Conservation (phyloP, 78 protist species). For the Cavenderia fasciculata region DNA sequence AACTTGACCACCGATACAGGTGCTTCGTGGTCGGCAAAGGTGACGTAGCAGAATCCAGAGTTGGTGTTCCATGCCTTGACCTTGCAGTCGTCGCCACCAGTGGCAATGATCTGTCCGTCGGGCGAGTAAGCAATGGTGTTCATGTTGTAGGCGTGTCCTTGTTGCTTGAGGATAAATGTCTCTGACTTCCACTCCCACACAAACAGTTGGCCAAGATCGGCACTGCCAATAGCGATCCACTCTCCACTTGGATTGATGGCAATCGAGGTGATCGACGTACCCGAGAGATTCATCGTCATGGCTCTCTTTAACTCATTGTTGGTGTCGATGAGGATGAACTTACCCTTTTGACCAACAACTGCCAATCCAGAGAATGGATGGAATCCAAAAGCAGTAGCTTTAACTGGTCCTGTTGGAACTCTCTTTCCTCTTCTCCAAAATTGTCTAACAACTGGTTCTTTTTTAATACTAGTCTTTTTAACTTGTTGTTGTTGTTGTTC, state of each 20-base stretch:
- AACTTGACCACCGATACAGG: conserved; percentile 83
- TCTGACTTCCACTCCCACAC: conserved; percentile 98
- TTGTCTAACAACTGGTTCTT: too few species aligned
- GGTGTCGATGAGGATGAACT: too few species aligned
- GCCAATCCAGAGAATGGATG: too few species aligned
- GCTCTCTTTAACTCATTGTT: too few species aligned
- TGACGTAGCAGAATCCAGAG: conserved; percentile 92
- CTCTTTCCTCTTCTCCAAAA: too few species aligned
- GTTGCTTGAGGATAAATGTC: conserved; percentile 84
- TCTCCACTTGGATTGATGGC: conserved; percentile 91
- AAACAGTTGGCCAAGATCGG: conserved; percentile 89
- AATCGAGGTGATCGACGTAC: conserved; percentile 31
- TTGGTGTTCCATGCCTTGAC: conserved; percentile 92
- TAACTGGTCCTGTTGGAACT: too few species aligned
- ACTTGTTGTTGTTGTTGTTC: too few species aligned
- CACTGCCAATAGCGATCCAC: conserved; percentile 95
- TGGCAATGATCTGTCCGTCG: conserved; percentile 89
- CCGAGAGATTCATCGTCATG: conserved; percentile 81
- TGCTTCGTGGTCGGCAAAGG: conserved; percentile 94
- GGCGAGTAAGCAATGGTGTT: conserved; percentile 86
- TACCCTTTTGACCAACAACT: too few species aligned
- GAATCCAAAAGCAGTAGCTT: too few species aligned
- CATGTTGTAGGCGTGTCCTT: conserved; percentile 87
- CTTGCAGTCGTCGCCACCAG: conserved; percentile 95
- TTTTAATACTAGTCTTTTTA: too few species aligned